Percentiles rank a stretch among this genome's conserved stretches.
phyloP scores from a whole-genome alignment of 345 rosid species.

The Lumnitzera littorea region DNA sequence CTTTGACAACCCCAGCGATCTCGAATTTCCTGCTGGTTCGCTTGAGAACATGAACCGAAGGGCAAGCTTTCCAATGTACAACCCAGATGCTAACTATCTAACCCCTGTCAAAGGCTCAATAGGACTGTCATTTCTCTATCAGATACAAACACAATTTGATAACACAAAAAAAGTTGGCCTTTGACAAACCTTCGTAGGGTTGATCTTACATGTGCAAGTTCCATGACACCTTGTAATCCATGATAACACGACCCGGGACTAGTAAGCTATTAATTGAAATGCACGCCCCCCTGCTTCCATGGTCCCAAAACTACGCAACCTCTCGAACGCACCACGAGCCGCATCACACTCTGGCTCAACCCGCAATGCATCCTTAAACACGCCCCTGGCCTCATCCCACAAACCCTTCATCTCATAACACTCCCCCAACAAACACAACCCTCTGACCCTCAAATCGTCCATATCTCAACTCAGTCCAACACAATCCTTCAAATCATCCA shows the following conservation, averaged over 20 bases:
- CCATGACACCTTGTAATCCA: no score
- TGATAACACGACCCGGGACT: no score
- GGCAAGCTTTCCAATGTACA: no score
- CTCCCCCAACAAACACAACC: conserved; percentile 33
- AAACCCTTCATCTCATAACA: conserved; percentile 39
- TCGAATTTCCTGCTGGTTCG: no score
- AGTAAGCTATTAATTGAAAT: not conserved
- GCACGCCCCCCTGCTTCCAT: no score
- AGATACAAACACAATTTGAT: no score
- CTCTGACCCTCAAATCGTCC: conserved; percentile 8
- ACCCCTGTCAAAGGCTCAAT: not conserved
- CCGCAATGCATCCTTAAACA: conserved; percentile 22
- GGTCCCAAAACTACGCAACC: conserved; percentile 4
- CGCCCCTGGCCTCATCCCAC: conserved; percentile 21
- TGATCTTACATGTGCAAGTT: no score
- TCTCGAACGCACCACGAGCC: conserved; percentile 15
- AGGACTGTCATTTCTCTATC: no score
- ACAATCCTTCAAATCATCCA: conserved; percentile 48
- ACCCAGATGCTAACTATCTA: not conserved
- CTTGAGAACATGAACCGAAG: no score
- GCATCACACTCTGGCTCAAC: conserved; percentile 15
- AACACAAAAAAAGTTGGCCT: no score
- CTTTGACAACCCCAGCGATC: no score
- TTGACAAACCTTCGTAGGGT: no score
- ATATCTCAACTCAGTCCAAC: conserved; percentile 17